Evolutionary conservation across 1,284 basidiomycete species (phyloP).

Genomic region (Naganishia cerealis): DNA sequence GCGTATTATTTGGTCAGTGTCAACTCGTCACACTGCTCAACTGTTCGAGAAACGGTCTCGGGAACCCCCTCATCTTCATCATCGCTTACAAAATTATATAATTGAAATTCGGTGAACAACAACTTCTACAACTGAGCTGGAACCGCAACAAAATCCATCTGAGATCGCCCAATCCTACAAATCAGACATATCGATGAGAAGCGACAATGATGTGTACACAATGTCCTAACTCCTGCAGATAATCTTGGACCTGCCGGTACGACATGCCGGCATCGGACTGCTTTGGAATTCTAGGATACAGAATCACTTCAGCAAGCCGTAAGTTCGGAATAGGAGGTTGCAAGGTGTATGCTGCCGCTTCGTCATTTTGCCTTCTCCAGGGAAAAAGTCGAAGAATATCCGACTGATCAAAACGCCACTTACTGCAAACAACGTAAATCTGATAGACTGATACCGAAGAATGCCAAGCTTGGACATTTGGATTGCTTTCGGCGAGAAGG

Average conservation of each 20-base stretch:
- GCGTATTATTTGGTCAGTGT: background rate
- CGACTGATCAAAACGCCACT: conserved; percentile 60
- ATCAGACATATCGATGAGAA: conserved; percentile 68
- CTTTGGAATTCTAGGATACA: conserved; percentile 3
- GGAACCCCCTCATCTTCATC: background rate
- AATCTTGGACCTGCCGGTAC: conserved; percentile 63
- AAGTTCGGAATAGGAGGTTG: conserved; percentile 57
- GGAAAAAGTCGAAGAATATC: conserved; percentile 82
- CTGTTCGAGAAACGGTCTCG: background rate
- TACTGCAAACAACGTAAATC: background rate
- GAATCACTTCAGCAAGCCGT: conserved; percentile 71
- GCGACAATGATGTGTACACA: conserved; percentile 79
- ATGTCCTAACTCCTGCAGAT: conserved; percentile 67
- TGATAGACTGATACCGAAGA: background rate
- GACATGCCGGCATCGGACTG: conserved; percentile 65
- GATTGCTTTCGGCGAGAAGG: background rate
- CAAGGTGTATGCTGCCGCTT: conserved; percentile 83
- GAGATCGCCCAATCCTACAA: conserved; percentile 66
- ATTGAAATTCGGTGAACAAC: conserved; percentile 57
- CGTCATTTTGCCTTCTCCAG: conserved; percentile 80
- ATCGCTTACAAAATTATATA: background rate
- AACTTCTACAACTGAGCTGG: conserved; percentile 88
- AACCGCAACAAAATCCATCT: conserved; percentile 75
- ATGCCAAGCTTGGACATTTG: conserved; percentile 4
- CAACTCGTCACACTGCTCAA: conserved; percentile 1